A percentile compares a stretch with the other conserved stretches of the same genome.
phyloP scores from a whole-genome alignment of 345 rosid species.

The Moringa oleifera region DNA sequence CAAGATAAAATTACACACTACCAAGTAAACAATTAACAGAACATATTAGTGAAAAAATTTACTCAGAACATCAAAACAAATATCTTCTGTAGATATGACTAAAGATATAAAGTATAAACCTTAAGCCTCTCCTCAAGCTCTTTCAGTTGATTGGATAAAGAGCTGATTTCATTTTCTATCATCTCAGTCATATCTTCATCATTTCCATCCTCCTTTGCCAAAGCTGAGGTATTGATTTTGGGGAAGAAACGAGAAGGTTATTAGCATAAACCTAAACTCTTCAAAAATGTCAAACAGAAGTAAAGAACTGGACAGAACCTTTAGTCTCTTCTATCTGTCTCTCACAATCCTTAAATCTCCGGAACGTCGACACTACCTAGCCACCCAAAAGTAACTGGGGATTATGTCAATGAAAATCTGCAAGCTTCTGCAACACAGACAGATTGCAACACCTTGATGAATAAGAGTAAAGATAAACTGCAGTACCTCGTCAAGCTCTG shows the following conservation, averaged over 20 bases:
- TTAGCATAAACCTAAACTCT: background rate
- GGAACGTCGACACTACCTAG: slow-evolving; percentile 68
- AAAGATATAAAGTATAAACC: slow-evolving; percentile 32
- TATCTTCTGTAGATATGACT: background rate
- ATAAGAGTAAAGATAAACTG: no score
- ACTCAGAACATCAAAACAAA: no score
- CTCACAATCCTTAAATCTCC: slow-evolving; percentile 81
- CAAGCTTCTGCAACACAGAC: slow-evolving; percentile 7
- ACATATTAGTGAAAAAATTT: no score
- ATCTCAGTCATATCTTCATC: slow-evolving; percentile 96
- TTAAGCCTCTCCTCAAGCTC: slow-evolving; percentile 81
- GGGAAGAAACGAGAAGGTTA: slow-evolving; percentile 3
- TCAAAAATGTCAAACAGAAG: background rate
- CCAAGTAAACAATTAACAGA: no score
- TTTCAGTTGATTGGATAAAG: slow-evolving; percentile 53
- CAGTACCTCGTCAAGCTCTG: slow-evolving; percentile 88
- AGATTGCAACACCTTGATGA: no score
- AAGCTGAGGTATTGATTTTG: slow-evolving; percentile 34
- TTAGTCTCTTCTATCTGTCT: slow-evolving; percentile 70
- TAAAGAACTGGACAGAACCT: slow-evolving; percentile 35
- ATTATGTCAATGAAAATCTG: slow-evolving; percentile 2
- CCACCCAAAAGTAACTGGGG: slow-evolving; percentile 7
- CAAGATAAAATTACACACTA: no score
- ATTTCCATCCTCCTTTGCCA: slow-evolving; percentile 64
- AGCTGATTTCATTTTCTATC: slow-evolving; percentile 71